Percentiles rank a stretch among this genome's conserved stretches.
Evolutionary conservation across 495 filamentous ascomycete species (phyloP).

Genomic region (Beverwykella pulmonaria): DNA sequence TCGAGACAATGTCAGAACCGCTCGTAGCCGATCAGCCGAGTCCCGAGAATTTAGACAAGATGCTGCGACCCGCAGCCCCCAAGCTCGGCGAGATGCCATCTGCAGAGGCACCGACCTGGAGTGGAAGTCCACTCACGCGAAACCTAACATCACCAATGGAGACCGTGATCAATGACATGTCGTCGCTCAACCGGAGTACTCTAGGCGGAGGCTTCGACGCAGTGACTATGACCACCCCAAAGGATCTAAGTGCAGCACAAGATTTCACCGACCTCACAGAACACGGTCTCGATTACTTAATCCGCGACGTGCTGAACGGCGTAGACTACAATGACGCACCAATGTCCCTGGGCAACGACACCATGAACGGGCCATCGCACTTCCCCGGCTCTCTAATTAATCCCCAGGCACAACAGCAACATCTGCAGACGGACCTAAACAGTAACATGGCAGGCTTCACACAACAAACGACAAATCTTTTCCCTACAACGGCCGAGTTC

Average conservation of each 20-base stretch:
- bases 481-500: neutral
- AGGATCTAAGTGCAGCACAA: neutral
- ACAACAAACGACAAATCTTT: neutral
- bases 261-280: neutral
- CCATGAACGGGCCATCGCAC: neutral
- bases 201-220: neutral
- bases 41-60: slow-evolving; percentile 20
- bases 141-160: neutral
- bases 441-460: neutral
- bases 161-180: neutral
- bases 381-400: neutral
- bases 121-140: slow-evolving; percentile 7
- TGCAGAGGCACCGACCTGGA: slow-evolving; percentile 25
- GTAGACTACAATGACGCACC: neutral
- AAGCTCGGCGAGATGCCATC: slow-evolving; percentile 23
- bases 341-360: neutral
- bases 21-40: slow-evolving; percentile 10
- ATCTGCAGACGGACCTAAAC: neutral
- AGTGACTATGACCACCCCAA: neutral
- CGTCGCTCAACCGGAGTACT: neutral
- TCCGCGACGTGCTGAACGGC: slow-evolving; percentile 20
- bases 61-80: slow-evolving; percentile 24
- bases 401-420: neutral
- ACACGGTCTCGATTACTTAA: slow-evolving; percentile 8
- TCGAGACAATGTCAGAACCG: neutral